A percentile compares a stretch with the other conserved stretches of the same genome.
Conservation (phyloP, 768 basidiomycete genomes). For the Galerina sulciceps region DNA sequence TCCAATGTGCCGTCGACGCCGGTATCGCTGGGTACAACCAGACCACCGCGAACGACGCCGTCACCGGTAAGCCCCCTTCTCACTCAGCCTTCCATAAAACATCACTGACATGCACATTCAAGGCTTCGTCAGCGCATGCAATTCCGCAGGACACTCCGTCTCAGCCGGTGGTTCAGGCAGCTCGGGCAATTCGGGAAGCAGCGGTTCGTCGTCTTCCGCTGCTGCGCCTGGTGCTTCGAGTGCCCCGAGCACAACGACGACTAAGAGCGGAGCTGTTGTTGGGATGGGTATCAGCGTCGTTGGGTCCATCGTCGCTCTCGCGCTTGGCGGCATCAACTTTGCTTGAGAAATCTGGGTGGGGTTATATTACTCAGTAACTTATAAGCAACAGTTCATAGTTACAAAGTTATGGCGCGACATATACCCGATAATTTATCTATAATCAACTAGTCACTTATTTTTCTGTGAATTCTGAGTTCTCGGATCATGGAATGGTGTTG, state of each 20-base stretch:
- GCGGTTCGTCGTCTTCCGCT: background rate
- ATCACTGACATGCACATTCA: background rate
- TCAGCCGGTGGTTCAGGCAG: background rate
- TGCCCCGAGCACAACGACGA: background rate
- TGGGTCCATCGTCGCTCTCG: background rate
- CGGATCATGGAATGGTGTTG: too few species aligned
- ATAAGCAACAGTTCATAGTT: background rate
- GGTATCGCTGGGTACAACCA: slow-evolving; percentile 8
- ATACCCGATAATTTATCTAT: too few species aligned
- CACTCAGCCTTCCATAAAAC: background rate
- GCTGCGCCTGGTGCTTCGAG: background rate
- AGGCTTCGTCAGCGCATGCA: slow-evolving; percentile 12
- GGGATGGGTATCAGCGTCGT: background rate
- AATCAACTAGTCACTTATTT: too few species aligned
- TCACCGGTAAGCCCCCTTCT: slow-evolving; percentile 8
- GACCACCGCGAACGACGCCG: slow-evolving; percentile 9
- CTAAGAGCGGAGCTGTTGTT: background rate
- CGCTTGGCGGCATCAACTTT: background rate
- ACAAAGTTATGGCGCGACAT: too few species aligned
- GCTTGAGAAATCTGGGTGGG: background rate
- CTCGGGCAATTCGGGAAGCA: background rate
- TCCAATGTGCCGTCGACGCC: slow-evolving; percentile 13
- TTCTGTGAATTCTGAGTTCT: too few species aligned
- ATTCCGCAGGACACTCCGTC: slow-evolving; percentile 11
- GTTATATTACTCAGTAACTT: background rate